Base-by-base conservation (phyloP, 257 asterid genomes). In the Henckelia pumila region DNA sequence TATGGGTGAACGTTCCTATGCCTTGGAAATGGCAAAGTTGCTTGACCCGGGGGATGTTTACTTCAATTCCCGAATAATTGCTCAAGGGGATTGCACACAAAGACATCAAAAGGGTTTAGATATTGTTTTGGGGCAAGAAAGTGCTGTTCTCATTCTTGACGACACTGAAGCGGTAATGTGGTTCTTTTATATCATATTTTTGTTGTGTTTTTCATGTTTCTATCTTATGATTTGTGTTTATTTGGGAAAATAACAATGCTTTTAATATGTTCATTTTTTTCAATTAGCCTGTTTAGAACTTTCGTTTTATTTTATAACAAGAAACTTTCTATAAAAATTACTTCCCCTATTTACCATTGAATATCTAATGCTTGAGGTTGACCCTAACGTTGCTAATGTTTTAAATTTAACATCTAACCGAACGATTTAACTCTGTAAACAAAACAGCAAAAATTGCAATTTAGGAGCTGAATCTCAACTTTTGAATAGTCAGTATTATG, bases 1-100 rank as follows among this genome's bases (percentile, higher is more conserved):
- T 19, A 90, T 90, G 97, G 97, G 97, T 3, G 96, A 90, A 70
- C 95, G 97, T 35, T 85, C 89, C 13, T 93, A 90, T 83, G 99
- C 97, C 11, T 57, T 88, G 71, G 86, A 82, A 79, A 90, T 93
- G 99, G 97, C 95, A 60, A 72, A n/a, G 3, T 77, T 90, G 62
- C 96, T 93, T 21, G 99, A 93, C 67, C 97, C 96, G 57, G 79
- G 75, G 69, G 82, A 74, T 67, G 71, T 80, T 35, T 90, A 90
- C 77, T 93, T 93, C 67, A 71, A 79, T 67, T 86, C 97, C 52
- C 90, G 84, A 79, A 86, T 93, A 69, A 93, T 93, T 72, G 95
- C 96, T 28, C 96, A 88, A 69, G 89, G 85, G 72, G 96, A 93
- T 76, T 83, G 91, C 75, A 90, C 97, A 4, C 86, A 78, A 79